Base-by-base conservation (phyloP, 257 asterid species). In the Lycium barbarum region DNA sequence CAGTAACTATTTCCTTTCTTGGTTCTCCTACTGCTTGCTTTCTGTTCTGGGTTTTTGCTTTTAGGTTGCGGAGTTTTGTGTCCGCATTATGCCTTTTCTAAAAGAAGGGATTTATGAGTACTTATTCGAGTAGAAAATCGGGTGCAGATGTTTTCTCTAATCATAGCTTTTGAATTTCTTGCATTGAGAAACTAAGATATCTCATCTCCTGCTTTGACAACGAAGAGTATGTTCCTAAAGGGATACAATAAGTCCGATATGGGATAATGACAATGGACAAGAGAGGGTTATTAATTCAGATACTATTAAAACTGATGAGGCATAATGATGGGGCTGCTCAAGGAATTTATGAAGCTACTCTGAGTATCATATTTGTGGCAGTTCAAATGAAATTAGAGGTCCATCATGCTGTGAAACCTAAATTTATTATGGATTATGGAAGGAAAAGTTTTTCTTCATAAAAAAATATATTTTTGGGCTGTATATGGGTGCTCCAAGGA, bases 401-500 rank as follows among this genome's bases (percentile, higher is more conserved):
- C 45, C 10, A 74, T 20, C 62, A 22, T 49, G 81, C 45, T 11
- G 7, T 49, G 81, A 74, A 49, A 15, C 40, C 62, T 53, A 15
- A 51, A 76, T 49, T 7, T 76, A 51, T 22, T 53, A 76, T 26
- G 82, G 36, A 73, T 47, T 20, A 40, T 73, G 81, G 63, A 76
- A 76, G 63, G 63, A 22, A 14, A 51, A 26, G 33, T 26, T 26
- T 26, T 26, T 26, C 33, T 38, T 14, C 7, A 40, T 40, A 9
- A 38, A 68, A 43, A 71, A 18, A 51, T 22, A 9, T 59, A 76
- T 51, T 51, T 53, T 36, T 76, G 26, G 66, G 63, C 47, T 13
- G 40, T 51, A 76, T 76, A 14, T 76, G 15, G 65, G 47, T 76
- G 82, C 65, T 51, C 65, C 47, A 51, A 76, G 45, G 81, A 74